These are phyloP conservation scores for Lipomyces kockii DNA, from an alignment of 805 yeast genomes.

Conservation along the genomic window DNA sequence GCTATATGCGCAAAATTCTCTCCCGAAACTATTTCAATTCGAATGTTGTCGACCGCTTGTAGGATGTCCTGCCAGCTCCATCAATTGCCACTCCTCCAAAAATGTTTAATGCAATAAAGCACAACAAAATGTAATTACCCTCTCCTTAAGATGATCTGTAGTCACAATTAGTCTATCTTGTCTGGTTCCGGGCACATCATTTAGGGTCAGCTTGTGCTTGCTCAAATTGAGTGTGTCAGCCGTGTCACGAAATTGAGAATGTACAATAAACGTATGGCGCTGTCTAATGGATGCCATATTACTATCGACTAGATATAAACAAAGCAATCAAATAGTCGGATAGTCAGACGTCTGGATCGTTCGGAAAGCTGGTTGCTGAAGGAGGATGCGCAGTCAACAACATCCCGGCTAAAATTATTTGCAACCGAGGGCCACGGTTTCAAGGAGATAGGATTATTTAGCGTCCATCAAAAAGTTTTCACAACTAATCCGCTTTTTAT, in stretches of 20 bases:
- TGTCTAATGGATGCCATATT: constrained; percentile 21
- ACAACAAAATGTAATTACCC: constrained; percentile 8
- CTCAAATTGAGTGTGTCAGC: constrained; percentile 28
- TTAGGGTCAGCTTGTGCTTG: constrained; percentile 16
- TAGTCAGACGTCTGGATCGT: too few species aligned
- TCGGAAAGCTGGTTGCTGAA: too few species aligned
- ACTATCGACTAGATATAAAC: background rate
- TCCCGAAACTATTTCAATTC: constrained; percentile 27
- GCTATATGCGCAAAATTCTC: constrained; percentile 32
- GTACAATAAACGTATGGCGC: constrained; percentile 36
- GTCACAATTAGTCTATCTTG: constrained; percentile 27
- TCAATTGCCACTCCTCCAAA: background rate
- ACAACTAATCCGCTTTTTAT: too few species aligned
- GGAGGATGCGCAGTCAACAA: too few species aligned
- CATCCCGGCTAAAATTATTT: too few species aligned
- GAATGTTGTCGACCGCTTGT: constrained; percentile 14
- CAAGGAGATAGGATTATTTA: too few species aligned
- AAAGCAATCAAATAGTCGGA: too few species aligned
- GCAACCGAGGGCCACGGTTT: too few species aligned
- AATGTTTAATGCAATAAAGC: background rate
- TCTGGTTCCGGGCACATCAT: constrained; percentile 31
- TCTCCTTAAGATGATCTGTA: constrained; percentile 8
- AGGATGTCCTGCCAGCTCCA: constrained; percentile 11
- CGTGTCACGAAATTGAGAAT: constrained; percentile 24
- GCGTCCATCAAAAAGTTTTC: too few species aligned